Base-by-base conservation (phyloP, 345 rosid species). In the Melaleuca quinquenervia region DNA sequence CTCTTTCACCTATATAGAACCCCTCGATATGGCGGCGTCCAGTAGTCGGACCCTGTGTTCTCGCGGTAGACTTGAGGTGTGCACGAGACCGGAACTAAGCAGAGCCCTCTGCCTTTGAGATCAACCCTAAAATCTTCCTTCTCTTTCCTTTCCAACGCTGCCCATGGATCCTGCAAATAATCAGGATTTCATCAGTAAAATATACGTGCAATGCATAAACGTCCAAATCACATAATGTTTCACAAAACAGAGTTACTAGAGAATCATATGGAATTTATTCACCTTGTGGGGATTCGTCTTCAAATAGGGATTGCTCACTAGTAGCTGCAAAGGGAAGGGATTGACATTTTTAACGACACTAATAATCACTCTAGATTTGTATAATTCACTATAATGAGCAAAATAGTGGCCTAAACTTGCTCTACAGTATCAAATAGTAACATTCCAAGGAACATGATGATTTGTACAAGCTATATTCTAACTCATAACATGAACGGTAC, bases 11-110 rank as follows among this genome's bases (percentile, higher is more conserved):
- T 92, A 87, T 96, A 94, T 86, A 93, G 90, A 82, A 93, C 91
- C 54, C 98, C 96, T 90, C 96, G 92, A 84, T 94, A 95, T 0
- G 98, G 86, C 0, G 98, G 96, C 48, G 95, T 94, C 98, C 98
- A 96, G 88, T 93, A 96, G 89, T 96, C 98, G 11, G 96, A 89
- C 87, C 96, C 98, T 1, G 90, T 86, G 90, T 87, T 95, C 86
- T 96, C 96, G 11, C 91, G 96, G 60, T 87, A 95, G 54, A 90
- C 89, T 53, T 90, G 90, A 83, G 98, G 98, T 0, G 94, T 92
- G 84, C 90, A 93, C 2, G 97, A 91, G 76, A 92, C 84, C 1
- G 99, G 99, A 88, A 96, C 94, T 86, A 96, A 91, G 89, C 99
- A 94, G 78, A 96, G 95, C 7, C 99, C 99, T 88, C 93, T 93